Percentiles rank a stretch among this genome's conserved stretches.
Evolutionary conservation across 208 protist genomes (phyloP).

Genomic region (Acanthamoeba triangularis): DNA sequence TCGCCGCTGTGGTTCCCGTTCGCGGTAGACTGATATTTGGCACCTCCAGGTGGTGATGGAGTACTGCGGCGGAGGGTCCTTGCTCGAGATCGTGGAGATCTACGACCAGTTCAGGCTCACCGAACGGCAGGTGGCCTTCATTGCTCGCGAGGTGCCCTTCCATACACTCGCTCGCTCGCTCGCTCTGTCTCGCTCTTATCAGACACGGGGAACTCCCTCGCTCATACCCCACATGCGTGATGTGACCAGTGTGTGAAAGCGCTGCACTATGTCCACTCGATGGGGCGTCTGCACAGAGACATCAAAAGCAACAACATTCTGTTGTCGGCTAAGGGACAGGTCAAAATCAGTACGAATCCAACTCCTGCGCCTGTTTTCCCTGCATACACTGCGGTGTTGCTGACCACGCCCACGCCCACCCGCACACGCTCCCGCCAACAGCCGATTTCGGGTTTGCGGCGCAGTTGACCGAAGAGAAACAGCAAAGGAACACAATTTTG

Average conservation of each 20-base stretch:
- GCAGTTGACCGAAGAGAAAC: conserved; percentile 89
- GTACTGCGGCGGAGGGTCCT: conserved; percentile 87
- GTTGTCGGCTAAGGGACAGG: conserved; percentile 79
- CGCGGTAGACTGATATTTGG: neutral
- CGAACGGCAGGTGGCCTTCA: conserved; percentile 85
- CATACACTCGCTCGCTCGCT: neutral
- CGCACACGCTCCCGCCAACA: neutral
- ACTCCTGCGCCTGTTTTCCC: neutral
- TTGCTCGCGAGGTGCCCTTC: conserved; percentile 72
- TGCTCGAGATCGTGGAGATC: conserved; percentile 86
- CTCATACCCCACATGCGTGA: neutral
- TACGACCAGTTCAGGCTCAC: conserved; percentile 81
- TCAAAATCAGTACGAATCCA: conserved; percentile 79
- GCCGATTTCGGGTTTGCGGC: conserved; percentile 92
- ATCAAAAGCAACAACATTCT: conserved; percentile 93
- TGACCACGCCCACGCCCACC: neutral
- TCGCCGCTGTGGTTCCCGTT: neutral
- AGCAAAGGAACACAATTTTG: conserved; percentile 89
- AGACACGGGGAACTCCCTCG: neutral
- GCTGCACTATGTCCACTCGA: conserved; percentile 87
- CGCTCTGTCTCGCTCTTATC: neutral
- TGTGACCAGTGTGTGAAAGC: conserved; percentile 77
- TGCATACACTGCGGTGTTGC: neutral
- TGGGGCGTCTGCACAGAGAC: conserved; percentile 92
- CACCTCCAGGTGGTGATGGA: conserved; percentile 88